Conservation (phyloP, 139 green algal genomes). For the Haematococcus lacustris region DNA sequence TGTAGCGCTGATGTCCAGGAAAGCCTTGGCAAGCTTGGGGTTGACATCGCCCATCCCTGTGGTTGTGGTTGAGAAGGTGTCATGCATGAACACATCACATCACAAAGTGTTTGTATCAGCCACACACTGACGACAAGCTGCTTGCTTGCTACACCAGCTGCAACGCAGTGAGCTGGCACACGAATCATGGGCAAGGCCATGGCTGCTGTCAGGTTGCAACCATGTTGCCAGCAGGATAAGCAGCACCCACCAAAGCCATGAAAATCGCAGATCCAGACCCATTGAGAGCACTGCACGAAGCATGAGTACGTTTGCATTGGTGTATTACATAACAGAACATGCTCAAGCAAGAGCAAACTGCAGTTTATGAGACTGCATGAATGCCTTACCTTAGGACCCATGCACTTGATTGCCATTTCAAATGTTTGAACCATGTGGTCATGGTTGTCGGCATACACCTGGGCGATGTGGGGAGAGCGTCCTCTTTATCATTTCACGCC, state of each 20-base stretch:
- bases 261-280: slow-evolving; percentile 51
- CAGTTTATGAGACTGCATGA: not conserved
- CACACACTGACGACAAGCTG: slow-evolving; percentile 10
- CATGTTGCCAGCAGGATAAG: not conserved
- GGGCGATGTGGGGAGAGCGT: not conserved
- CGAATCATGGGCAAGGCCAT: not conserved
- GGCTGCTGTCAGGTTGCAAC: not conserved
- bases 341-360: not conserved
- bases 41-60: slow-evolving; percentile 35
- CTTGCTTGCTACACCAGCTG: not conserved
- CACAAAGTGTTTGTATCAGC: slow-evolving; percentile 12
- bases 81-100: slow-evolving; percentile 9
- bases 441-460: slow-evolving; percentile 9
- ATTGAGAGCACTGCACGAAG: not conserved
- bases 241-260: slow-evolving; percentile 41
- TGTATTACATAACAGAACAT: not conserved
- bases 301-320: not conserved
- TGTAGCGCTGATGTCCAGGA: slow-evolving; percentile 53
- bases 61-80: not conserved
- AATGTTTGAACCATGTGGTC: slow-evolving; percentile 62
- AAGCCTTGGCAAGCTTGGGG: slow-evolving; percentile 54
- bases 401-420: slow-evolving; percentile 32
- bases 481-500: not conserved
- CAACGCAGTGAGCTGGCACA: not conserved
- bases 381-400: slow-evolving; percentile 22